phyloP scores from a whole-genome alignment of 805 yeast genomes.

The Hanseniaspora occidentalis region DNA sequence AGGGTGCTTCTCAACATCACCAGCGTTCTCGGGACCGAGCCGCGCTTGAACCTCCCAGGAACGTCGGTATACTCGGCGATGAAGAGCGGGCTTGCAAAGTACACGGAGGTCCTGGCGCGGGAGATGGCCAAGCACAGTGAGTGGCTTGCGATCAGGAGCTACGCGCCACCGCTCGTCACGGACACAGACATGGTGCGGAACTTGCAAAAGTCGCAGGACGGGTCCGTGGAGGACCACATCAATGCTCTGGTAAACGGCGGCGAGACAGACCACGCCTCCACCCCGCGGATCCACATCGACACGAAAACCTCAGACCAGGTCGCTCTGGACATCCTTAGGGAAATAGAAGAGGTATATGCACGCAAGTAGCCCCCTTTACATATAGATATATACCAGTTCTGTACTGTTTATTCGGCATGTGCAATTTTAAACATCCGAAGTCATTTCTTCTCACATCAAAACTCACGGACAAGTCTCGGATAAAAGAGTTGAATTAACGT shows the following conservation, averaged over 20 bases:
- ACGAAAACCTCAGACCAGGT: not conserved
- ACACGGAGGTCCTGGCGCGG: slow-evolving; percentile 13
- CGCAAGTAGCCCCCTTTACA: too few species aligned
- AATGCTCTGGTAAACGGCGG: too few species aligned
- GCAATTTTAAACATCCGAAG: too few species aligned
- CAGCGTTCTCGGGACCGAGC: slow-evolving; percentile 15
- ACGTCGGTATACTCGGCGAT: slow-evolving; percentile 22
- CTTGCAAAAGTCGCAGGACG: not conserved
- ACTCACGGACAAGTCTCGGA: too few species aligned
- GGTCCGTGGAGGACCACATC: not conserved
- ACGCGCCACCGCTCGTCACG: slow-evolving; percentile 15
- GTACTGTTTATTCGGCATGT: too few species aligned
- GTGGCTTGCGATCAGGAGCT: slow-evolving; percentile 9
- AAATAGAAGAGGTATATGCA: too few species aligned
- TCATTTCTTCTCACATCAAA: too few species aligned
- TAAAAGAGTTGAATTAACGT: too few species aligned
- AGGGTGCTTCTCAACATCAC: slow-evolving; percentile 18
- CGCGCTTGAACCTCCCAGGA: slow-evolving; percentile 13
- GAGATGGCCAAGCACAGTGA: slow-evolving; percentile 10
- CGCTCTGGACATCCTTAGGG: not conserved
- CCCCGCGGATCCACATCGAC: not conserved
- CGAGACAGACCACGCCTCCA: too few species aligned
- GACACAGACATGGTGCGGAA: slow-evolving; percentile 19
- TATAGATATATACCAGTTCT: too few species aligned
- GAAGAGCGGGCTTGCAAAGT: slow-evolving; percentile 20